Percentiles rank a stretch among this genome's conserved stretches.
These are phyloP conservation scores for Chalciporus sp. DNA, from an alignment of 1,284 basidiomycete genomes.

Conservation along the genomic window DNA sequence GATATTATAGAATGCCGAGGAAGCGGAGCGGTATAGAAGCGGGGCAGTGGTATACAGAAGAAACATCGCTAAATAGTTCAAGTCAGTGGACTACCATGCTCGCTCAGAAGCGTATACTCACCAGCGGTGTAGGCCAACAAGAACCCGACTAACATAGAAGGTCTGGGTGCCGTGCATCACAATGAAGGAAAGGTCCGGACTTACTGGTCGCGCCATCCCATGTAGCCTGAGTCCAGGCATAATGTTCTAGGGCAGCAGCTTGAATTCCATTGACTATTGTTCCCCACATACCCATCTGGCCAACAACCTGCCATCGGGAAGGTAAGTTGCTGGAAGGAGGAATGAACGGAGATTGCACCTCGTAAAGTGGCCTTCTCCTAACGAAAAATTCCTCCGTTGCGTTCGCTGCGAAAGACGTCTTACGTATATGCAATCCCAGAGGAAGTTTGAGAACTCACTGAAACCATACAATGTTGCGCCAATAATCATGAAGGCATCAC, in stretches of 20 bases:
- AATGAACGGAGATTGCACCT: constrained; percentile 40
- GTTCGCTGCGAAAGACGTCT: constrained; percentile 54
- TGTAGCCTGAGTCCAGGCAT: constrained; percentile 58
- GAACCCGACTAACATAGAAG: constrained; percentile 57
- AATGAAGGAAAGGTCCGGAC: constrained; percentile 18
- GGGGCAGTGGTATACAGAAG: constrained; percentile 84
- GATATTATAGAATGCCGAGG: constrained; percentile 82
- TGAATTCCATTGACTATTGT: constrained; percentile 78
- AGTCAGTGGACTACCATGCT: constrained; percentile 5
- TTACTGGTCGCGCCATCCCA: constrained; percentile 74
- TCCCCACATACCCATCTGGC: constrained; percentile 84
- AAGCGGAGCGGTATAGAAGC: constrained; percentile 81
- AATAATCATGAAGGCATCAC: constrained; percentile 85
- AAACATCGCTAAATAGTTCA: constrained; percentile 62
- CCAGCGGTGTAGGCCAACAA: constrained; percentile 72
- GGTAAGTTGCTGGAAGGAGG: background rate
- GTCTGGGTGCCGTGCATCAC: constrained; percentile 1
- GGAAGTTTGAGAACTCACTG: constrained; percentile 49
- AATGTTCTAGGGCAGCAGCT: constrained; percentile 74
- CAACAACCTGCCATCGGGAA: constrained; percentile 56
- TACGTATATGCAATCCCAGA: background rate
- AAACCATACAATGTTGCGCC: constrained; percentile 85
- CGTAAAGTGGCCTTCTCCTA: constrained; percentile 76
- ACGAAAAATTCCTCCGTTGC: constrained; percentile 88
- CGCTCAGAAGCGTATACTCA: constrained; percentile 27